Conservation (phyloP, 164 flowering plant genomes). For the Dillenia turbinata region DNA sequence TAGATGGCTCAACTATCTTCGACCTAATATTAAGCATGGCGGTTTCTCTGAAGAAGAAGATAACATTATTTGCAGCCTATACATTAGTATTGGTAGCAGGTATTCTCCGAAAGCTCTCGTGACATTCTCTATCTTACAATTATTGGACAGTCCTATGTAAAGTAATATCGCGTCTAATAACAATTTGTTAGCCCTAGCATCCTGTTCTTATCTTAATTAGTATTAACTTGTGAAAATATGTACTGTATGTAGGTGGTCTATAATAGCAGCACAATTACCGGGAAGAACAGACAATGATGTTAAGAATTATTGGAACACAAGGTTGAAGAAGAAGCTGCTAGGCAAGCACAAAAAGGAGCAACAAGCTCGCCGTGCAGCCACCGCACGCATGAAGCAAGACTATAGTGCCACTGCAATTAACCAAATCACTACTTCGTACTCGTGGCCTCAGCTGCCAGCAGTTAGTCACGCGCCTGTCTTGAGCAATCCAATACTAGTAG, state of each 20-base stretch:
- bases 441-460: constrained; percentile 24
- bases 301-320: constrained; percentile 91
- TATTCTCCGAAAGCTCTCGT: constrained; percentile 4
- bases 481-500: constrained; percentile 6
- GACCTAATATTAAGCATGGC: constrained; percentile 87
- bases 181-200: too few relatives aligned
- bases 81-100: constrained; percentile 86
- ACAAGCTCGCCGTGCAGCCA: constrained; percentile 25
- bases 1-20: constrained; percentile 81
- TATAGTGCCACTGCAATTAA: constrained; percentile 5
- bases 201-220: background rate
- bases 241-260: constrained; percentile 57
- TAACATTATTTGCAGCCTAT: constrained; percentile 75
- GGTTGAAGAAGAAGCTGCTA: constrained; percentile 74
- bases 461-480: background rate
- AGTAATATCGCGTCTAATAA: too few relatives aligned
- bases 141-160: too few relatives aligned
- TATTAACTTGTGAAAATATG: background rate
- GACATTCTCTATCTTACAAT: too few relatives aligned
- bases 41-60: constrained; percentile 91
- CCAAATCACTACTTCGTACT: constrained; percentile 16
- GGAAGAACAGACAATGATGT: constrained; percentile 86
- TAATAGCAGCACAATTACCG: constrained; percentile 79
- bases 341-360: constrained; percentile 64
- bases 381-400: constrained; percentile 34